Conservation (phyloP, 805 yeast genomes). For the Scheffersomyces stipitis region DNA sequence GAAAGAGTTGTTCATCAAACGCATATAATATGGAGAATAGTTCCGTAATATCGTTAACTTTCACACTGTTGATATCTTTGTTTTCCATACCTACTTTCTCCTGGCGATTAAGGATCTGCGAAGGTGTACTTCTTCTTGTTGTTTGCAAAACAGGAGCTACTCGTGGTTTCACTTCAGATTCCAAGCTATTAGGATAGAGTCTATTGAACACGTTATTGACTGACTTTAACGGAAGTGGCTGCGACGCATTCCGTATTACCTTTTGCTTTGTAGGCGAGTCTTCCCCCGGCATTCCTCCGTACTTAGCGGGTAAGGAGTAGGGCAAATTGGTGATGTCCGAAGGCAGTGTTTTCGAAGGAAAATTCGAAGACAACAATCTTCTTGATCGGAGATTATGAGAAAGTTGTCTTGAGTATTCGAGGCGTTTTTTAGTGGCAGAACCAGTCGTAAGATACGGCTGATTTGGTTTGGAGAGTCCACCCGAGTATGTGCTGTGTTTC, state of each 20-base stretch:
- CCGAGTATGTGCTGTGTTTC: conserved; percentile 14
- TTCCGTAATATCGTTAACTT: conserved; percentile 13
- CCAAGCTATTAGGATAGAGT: conserved; percentile 7
- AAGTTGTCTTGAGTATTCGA: conserved; percentile 17
- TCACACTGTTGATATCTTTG: conserved; percentile 1
- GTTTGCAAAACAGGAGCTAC: neutral
- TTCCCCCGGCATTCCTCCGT: neutral
- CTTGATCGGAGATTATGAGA: conserved; percentile 12
- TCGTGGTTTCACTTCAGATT: conserved; percentile 3
- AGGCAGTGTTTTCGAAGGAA: conserved; percentile 8
- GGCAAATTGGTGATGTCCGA: conserved; percentile 22
- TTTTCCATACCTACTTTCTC: neutral
- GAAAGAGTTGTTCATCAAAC: conserved; percentile 29
- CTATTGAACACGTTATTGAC: conserved; percentile 10
- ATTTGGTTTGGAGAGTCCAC: neutral
- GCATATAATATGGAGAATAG: conserved; percentile 21
- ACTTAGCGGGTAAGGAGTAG: conserved; percentile 5
- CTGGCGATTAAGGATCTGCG: no score
- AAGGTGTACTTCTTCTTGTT: no score
- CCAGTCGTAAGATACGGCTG: conserved; percentile 1
- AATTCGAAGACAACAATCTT: conserved; percentile 11
- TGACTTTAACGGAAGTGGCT: conserved; percentile 5
- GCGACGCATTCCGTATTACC: conserved; percentile 6
- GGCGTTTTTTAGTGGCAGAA: conserved; percentile 14
- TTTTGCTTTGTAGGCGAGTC: conserved; percentile 9